Conservation (phyloP, 208 protist species). For the Leishmania arabica region DNA sequence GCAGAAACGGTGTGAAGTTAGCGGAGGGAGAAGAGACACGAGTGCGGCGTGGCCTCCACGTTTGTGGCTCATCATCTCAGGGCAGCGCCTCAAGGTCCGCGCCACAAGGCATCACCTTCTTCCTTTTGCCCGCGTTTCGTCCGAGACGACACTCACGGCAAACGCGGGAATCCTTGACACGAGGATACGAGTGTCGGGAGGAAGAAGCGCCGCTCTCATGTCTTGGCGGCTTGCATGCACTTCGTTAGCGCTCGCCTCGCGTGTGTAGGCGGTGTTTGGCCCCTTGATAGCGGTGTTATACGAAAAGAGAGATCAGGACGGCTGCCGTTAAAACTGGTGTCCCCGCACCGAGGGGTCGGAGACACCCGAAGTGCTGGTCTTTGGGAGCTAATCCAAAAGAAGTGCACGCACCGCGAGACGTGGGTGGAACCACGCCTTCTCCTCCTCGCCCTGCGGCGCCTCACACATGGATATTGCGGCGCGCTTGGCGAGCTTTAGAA, state of each 20-base stretch:
- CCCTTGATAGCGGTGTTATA: background rate
- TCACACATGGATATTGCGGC: constrained; percentile 79
- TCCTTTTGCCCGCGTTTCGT: background rate
- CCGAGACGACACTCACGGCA: background rate
- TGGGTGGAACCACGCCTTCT: constrained; percentile 64
- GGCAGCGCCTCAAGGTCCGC: background rate
- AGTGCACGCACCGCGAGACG: constrained; percentile 63
- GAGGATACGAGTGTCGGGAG: background rate
- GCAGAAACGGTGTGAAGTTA: background rate
- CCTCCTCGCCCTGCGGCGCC: constrained; percentile 11
- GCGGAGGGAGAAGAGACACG: background rate
- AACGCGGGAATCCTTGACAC: background rate
- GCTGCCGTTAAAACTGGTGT: background rate
- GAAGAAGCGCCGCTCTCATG: background rate
- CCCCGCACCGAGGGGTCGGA: background rate
- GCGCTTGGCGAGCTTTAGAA: constrained; percentile 56
- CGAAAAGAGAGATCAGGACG: constrained; percentile 8
- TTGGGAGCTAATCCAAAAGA: constrained; percentile 53
- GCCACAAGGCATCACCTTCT: background rate
- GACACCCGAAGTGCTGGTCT: background rate
- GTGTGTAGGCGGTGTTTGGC: background rate
- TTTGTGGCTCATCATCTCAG: background rate
- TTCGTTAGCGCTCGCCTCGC: background rate
- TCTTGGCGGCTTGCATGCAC: background rate
- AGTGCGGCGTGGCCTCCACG: background rate